Percentiles rank a stretch among this genome's conserved stretches.
Evolutionary conservation across 2,329 filamentous ascomycete species (phyloP).

Genomic region (Fusarium sacchari): DNA sequence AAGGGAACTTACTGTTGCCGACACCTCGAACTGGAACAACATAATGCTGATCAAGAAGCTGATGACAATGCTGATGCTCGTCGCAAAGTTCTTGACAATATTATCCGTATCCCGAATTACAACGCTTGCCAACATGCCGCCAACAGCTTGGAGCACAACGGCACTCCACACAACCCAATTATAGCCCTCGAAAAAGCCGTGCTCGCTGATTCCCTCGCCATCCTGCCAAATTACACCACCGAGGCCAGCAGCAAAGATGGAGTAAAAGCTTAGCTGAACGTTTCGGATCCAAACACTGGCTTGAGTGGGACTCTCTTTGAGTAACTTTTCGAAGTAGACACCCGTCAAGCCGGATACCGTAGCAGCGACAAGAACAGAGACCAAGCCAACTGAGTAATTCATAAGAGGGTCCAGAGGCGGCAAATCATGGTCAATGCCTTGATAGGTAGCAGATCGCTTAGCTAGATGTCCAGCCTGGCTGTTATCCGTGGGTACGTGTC

Average conservation of each 20-base stretch:
- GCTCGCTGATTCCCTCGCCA: constrained; percentile 81
- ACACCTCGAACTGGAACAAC: constrained; percentile 84
- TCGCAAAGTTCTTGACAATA: constrained; percentile 93
- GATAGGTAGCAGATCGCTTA: constrained; percentile 82
- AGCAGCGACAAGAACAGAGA: constrained; percentile 81
- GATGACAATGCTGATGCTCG: constrained; percentile 89
- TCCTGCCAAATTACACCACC: constrained; percentile 89
- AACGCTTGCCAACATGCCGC: constrained; percentile 76
- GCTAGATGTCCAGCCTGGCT: constrained; percentile 39
- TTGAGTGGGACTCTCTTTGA: constrained; percentile 82
- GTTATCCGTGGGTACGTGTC: constrained; percentile 56
- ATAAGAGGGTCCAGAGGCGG: constrained; percentile 63
- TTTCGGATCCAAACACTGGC: constrained; percentile 94
- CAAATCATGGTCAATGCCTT: constrained; percentile 79
- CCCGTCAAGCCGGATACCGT: constrained; percentile 85
- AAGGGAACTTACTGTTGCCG: constrained; percentile 69
- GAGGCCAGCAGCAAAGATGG: constrained; percentile 87
- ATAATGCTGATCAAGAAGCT: constrained; percentile 86
- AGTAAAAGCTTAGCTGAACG: constrained; percentile 94
- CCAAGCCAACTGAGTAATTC: constrained; percentile 82
- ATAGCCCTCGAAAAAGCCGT: constrained; percentile 95
- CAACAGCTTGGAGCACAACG: constrained; percentile 82
- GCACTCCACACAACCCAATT: constrained; percentile 91
- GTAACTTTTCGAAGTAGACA: constrained; percentile 89
- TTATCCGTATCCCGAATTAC: constrained; percentile 64